Percentiles rank a stretch among this genome's conserved stretches.
phyloP scores from a whole-genome alignment of 2,329 filamentous ascomycete species.

The Stagonosporopsis chrysanthemi region DNA sequence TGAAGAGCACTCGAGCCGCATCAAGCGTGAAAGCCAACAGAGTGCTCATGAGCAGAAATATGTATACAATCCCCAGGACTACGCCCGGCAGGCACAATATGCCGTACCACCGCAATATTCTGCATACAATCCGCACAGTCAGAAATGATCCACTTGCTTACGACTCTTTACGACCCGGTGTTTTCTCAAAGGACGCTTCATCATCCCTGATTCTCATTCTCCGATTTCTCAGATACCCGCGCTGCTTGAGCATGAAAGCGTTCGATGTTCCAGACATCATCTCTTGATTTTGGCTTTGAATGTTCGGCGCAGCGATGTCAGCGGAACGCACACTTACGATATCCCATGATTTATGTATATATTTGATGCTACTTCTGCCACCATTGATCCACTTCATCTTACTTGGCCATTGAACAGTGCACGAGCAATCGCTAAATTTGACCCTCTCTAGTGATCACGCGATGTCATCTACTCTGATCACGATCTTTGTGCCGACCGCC shows the following conservation, averaged over 20 bases:
- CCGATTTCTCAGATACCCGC: conserved; percentile 10
- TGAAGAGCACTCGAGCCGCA: conserved; percentile 40
- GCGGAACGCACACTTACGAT: conserved; percentile 9
- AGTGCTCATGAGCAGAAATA: conserved; percentile 34
- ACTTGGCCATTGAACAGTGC: conserved; percentile 4
- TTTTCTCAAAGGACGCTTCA: not conserved
- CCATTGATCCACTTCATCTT: not conserved
- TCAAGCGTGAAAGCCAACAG: conserved; percentile 30
- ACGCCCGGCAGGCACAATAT: conserved; percentile 25
- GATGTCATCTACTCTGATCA: not conserved
- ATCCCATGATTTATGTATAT: conserved; percentile 13
- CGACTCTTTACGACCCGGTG: not conserved
- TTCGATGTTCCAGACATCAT: not conserved
- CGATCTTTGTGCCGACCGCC: not conserved
- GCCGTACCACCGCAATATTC: conserved; percentile 29
- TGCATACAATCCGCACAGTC: conserved; percentile 18
- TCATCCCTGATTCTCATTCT: not conserved
- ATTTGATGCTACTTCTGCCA: conserved; percentile 15
- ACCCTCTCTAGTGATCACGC: conserved; percentile 6
- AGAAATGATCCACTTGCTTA: not conserved
- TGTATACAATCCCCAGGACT: conserved; percentile 48
- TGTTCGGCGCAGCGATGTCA: not conserved
- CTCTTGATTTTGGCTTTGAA: not conserved
- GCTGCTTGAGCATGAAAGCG: not conserved
- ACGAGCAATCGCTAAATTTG: conserved; percentile 3